Conservation (phyloP, 306 rosid species). For the Chamaecrista fasciculata region DNA sequence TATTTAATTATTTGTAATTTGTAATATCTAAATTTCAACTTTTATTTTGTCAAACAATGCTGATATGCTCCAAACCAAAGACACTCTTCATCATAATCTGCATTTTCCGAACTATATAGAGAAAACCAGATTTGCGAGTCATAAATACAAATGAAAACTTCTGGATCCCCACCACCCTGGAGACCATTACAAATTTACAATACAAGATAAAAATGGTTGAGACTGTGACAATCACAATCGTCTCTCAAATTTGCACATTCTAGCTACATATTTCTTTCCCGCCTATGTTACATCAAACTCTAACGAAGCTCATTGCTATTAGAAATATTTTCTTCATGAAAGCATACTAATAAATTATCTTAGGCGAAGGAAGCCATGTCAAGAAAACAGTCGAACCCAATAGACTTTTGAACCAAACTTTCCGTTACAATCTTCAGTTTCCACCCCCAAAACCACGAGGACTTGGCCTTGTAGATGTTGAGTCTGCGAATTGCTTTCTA, state of each 20-base stretch:
- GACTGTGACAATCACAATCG: slow-evolving; percentile 15
- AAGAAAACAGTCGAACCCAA: not conserved
- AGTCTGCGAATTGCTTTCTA: slow-evolving; percentile 51
- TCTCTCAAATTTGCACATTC: slow-evolving; percentile 27
- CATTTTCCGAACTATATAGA: not conserved
- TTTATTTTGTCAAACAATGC: no score
- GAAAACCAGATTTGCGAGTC: not conserved
- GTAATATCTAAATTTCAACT: no score
- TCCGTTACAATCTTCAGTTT: slow-evolving; percentile 37
- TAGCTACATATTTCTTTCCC: slow-evolving; percentile 12
- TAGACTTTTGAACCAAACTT: slow-evolving; percentile 21
- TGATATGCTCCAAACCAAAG: no score
- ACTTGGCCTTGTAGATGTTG: slow-evolving; percentile 57
- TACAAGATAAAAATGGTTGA: not conserved
- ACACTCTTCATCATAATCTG: not conserved
- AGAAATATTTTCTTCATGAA: slow-evolving; percentile 21
- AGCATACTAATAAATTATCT: not conserved
- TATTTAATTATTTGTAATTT: no score
- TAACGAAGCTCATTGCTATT: slow-evolving; percentile 18
- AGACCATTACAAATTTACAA: not conserved
- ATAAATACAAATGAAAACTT: slow-evolving; percentile 15
- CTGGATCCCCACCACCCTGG: not conserved
- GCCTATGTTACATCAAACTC: slow-evolving; percentile 31
- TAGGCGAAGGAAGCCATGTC: slow-evolving; percentile 8
- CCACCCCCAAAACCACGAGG: slow-evolving; percentile 87